Conservation (phyloP, 495 filamentous ascomycete species). For the Letharia lupina region DNA sequence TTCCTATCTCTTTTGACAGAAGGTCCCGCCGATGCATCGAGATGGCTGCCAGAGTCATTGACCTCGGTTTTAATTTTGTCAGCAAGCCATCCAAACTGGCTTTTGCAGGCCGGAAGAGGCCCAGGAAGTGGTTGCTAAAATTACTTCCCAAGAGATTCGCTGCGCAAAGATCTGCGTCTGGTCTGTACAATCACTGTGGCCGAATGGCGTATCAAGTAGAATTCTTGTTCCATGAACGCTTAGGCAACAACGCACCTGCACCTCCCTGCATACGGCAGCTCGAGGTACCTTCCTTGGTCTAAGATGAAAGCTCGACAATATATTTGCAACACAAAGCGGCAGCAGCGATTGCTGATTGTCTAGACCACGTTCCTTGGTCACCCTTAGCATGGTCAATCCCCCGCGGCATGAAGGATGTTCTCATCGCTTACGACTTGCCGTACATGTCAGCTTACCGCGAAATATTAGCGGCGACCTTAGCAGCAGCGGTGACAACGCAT, state of each 20-base stretch:
- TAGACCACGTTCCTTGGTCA: constrained; percentile 12
- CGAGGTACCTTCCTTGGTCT: not conserved
- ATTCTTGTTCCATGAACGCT: not conserved
- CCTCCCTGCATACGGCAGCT: not conserved
- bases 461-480: constrained; percentile 1
- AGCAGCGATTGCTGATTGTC: constrained; percentile 7
- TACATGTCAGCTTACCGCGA: constrained; percentile 12
- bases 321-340: constrained; percentile 7
- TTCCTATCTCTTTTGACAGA: constrained; percentile 25
- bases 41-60: constrained; percentile 28
- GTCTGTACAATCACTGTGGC: constrained; percentile 1
- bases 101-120: constrained; percentile 12
- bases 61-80: constrained; percentile 2
- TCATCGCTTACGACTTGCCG: constrained; percentile 8
- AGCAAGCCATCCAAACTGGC: not conserved
- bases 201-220: constrained; percentile 2
- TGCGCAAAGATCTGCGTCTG: constrained; percentile 5
- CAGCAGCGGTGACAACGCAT: not conserved
- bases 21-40: constrained; percentile 30
- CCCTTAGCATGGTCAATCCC: constrained; percentile 7
- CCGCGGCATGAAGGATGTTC: constrained; percentile 13
- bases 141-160: not conserved
- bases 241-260: not conserved
- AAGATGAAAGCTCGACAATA: constrained; percentile 6
- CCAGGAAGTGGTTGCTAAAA: not conserved